Percentiles rank a stretch among this genome's conserved stretches.
Conservation (phyloP, 2,329 filamentous ascomycete species). For the Cytospora chrysosperma region DNA sequence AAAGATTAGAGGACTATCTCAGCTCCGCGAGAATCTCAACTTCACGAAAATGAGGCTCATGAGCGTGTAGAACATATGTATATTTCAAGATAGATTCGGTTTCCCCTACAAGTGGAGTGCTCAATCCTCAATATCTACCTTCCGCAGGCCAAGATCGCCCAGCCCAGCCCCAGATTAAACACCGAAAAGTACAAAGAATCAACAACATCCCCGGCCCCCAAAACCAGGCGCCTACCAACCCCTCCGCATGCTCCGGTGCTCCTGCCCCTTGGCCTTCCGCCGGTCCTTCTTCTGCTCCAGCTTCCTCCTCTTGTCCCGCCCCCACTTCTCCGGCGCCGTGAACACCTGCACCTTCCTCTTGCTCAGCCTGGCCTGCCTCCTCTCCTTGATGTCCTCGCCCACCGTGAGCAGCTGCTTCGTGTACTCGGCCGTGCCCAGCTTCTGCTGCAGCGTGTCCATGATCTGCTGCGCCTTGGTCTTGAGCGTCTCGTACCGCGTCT, state of each 20-base stretch:
- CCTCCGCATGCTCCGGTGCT: slow-evolving; percentile 70
- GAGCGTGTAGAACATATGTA: neutral
- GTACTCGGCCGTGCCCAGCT: slow-evolving; percentile 77
- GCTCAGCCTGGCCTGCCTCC: slow-evolving; percentile 69
- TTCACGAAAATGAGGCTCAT: too few relatives aligned
- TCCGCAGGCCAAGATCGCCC: neutral
- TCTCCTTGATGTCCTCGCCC: slow-evolving; percentile 67
- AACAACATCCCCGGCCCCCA: too few relatives aligned
- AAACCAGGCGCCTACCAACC: slow-evolving; percentile 37
- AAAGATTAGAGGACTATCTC: neutral
- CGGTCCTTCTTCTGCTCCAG: slow-evolving; percentile 80
- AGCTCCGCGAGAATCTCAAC: neutral
- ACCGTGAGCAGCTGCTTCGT: slow-evolving; percentile 72
- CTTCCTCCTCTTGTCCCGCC: slow-evolving; percentile 77
- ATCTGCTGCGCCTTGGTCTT: slow-evolving; percentile 72
- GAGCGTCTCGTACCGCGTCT: slow-evolving; percentile 66
- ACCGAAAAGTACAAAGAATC: too few relatives aligned
- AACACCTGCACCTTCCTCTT: slow-evolving; percentile 93
- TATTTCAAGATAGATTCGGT: neutral
- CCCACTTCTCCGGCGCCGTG: slow-evolving; percentile 74
- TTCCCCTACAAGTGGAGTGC: too few relatives aligned
- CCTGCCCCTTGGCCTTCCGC: slow-evolving; percentile 73
- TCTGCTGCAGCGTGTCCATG: slow-evolving; percentile 80
- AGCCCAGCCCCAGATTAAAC: too few relatives aligned
- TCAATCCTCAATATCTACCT: neutral